Base-by-base conservation (phyloP, 768 basidiomycete genomes). In the Sistotremastrum niveocremeum region DNA sequence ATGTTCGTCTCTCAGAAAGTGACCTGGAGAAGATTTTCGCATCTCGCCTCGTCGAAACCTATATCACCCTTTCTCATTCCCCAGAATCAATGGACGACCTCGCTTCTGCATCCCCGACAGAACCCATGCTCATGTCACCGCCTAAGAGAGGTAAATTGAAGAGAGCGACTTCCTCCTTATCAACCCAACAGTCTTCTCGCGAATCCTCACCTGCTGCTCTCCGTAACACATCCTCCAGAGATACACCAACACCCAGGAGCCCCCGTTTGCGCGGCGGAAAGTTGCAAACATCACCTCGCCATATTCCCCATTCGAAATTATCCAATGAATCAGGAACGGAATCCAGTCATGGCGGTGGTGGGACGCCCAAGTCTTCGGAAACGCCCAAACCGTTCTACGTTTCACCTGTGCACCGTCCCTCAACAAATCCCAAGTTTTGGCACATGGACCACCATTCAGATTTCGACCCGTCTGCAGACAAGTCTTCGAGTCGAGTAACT, bases 31-130 rank as follows among this genome's bases (percentile, higher is more conserved):
- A 70, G 53, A 72, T 86, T 9, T 69, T 89, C 7, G 64, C 66
- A 45, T 79, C 84, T 34, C 76, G 85, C 41, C 65, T 89, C 32
- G 78, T 88, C 28, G 83, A 87, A 60, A 84, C 85, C 0, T 84
- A 85, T 54, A 62, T 88, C 46, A 71, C 76, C 9, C 60, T 87
- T 38, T 65, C 67, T 33, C 62, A 79, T 20, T 65, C 62, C 2
- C 53, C 58, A 5, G 39, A 4, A 31, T 53, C 55, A 29, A 58
- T 59, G 46, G 49, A 39, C 37, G 20, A 39, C 3, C 57, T 53
- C 35, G 44, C 49, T 10, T 52, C 56, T 28, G 50, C 55, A 10
- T 52, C 54, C 31, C 57, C 58, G 12, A 49, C 55, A 40, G 42
- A 49, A 30, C 58, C 57, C 7, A 58, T 56, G 50, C 34, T 51